Base-by-base conservation (phyloP, 768 basidiomycete genomes). In the Kwoniella dendrophila region DNA sequence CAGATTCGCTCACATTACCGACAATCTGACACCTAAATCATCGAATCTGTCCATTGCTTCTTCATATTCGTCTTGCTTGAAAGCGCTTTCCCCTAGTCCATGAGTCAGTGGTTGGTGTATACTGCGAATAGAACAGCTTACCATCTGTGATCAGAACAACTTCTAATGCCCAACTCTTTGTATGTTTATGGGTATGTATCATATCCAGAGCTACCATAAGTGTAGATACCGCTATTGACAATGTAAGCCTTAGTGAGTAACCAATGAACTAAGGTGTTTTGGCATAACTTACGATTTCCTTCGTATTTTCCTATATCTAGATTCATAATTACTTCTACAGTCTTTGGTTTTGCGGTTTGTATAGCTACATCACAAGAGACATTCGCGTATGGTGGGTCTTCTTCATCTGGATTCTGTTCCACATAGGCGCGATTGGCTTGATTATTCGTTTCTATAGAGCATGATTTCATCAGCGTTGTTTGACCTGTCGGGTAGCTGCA, bases 111-210 rank as follows among this genome's bases (percentile, higher is more conserved):
- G 24, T 16, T 34, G 26, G 34, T 49, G 16, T 0, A 48, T 38
- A 18, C 16, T n/a, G 10, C n/a, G 5, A 32, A 4, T 5, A 89
- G 85, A 2, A 85, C 85, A 85, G 52, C 79, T 89, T 86, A 68
- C 88, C 94, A 70, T 98, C 92, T 0, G 95, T 98, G 20, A 97
- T 76, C 16, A 97, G 70, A 36, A 89, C 83, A 2, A 95, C 82
- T 80, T 89, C 93, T 54, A 90, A 85, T 1, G 88, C 89, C 91
- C 91, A 95, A 0, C 87, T 85, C 70, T 91, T 96, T 22, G 80
- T 85, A 30, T 76, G 82, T 34, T 93, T 82, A 70, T 90, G 85
- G 1, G 79, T 71, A 33, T 84, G 83, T 70, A 97, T 88, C 2
- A 89, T 88, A 76, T 95, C 88, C 52, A 92, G 83, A 2, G 84